Percentiles rank a stretch among this genome's conserved stretches.
Conservation (phyloP, 2,329 filamentous ascomycete species). For the Exophiala sp. region DNA sequence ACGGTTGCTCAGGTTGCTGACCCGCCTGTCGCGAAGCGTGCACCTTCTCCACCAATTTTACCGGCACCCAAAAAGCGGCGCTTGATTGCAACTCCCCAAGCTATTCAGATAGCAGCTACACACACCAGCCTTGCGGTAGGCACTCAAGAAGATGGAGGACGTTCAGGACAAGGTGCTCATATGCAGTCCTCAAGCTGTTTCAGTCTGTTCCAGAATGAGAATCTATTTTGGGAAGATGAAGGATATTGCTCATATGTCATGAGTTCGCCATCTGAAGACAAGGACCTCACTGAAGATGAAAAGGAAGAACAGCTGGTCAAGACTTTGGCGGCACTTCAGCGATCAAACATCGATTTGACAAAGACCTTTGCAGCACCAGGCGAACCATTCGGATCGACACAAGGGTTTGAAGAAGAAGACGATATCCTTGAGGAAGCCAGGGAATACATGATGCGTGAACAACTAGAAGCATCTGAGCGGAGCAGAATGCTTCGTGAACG, state of each 20-base stretch:
- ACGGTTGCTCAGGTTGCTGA: neutral
- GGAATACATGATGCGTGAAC: conserved; percentile 9
- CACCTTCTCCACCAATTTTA: neutral
- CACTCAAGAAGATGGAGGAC: neutral
- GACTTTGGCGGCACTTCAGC: conserved; percentile 1
- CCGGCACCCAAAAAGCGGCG: conserved; percentile 5
- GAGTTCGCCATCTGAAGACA: neutral
- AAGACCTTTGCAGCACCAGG: neutral
- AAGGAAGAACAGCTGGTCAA: conserved; percentile 4
- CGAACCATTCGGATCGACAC: neutral
- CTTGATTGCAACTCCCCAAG: conserved; percentile 5
- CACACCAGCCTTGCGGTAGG: neutral
- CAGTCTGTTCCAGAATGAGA: conserved; percentile 9
- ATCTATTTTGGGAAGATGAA: conserved; percentile 7
- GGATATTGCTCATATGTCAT: conserved; percentile 1
- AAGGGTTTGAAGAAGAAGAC: conserved; percentile 1
- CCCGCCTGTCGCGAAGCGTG: neutral
- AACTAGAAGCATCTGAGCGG: conserved; percentile 13
- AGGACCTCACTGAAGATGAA: conserved; percentile 2
- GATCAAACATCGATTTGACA: conserved; percentile 1
- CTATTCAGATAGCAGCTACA: conserved; percentile 9
- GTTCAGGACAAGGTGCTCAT: neutral
- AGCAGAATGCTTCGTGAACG: conserved; percentile 10
- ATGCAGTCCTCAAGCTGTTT: neutral
- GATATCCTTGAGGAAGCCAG: conserved; percentile 5